Percentiles rank a stretch among this genome's conserved stretches.
Evolutionary conservation across 176 grass and related monocot species (phyloP).

Genomic region (Zoysia japonica): DNA sequence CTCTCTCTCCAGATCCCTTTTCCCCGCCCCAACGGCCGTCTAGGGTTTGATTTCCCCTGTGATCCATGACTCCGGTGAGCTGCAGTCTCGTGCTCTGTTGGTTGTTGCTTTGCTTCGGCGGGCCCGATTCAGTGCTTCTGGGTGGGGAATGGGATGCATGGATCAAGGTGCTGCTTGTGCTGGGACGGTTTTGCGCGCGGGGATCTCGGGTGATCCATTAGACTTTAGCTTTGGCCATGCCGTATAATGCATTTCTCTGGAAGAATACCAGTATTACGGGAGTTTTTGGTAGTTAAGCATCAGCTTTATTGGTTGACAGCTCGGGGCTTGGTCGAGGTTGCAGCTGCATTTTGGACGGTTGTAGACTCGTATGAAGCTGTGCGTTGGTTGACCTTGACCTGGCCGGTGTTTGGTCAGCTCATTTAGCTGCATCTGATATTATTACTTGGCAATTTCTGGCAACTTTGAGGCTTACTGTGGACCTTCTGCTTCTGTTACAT

Average conservation of each 20-base stretch:
- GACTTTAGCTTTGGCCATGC: not conserved
- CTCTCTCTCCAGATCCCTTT: no score
- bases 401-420: not conserved
- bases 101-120: not conserved
- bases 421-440: slow-evolving; percentile 1
- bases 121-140: not conserved
- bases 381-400: not conserved
- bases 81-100: not conserved
- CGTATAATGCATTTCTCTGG: not conserved
- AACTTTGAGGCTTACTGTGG: not conserved
- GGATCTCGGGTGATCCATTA: not conserved
- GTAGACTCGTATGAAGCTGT: not conserved
- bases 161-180: not conserved
- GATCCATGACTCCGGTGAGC: slow-evolving; percentile 47
- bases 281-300: not conserved
- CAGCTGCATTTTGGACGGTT: slow-evolving; percentile 21
- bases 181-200: not conserved
- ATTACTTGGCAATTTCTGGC: not conserved
- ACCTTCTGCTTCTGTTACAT: slow-evolving; percentile 15
- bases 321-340: not conserved
- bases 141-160: not conserved
- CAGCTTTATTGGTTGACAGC: not conserved
- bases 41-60: no score
- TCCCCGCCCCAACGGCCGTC: no score
- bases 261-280: not conserved